Evolutionary conservation across 768 basidiomycete genomes (phyloP), one percentile per base, ranked within the genome.

Genomic region (Pleurotus djamor): DNA sequence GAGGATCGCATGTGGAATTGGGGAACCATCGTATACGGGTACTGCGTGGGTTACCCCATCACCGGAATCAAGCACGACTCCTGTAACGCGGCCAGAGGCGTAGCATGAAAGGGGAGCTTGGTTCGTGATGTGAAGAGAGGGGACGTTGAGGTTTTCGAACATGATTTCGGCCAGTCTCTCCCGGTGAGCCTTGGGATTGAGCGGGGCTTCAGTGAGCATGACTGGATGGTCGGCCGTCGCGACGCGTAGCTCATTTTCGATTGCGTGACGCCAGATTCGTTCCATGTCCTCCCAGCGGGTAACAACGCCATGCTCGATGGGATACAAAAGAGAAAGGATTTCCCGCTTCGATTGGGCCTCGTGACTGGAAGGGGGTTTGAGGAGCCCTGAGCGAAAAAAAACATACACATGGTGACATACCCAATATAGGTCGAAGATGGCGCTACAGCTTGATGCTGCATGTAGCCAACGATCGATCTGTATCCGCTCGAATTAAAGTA

Each of bases 221-320:
- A 87, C 82, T 63, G 86, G 86, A 79, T 86, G 85, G 75, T 87
- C 85, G 69, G 86, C 85, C 41, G 86, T 85, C 4, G 85, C 85
- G 68, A 87, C 85, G 72, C 85, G 84, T 61, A 86, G 82, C 71
- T 87, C 85, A 74, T 87, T 86, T 81, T 85, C 86, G 78, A 86
- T 86, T 60, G 84, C 85, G 78, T 86, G 84, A 71, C 48, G 57
- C 94, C 94, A 96, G 73, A 96, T 95, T 80, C 95, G 95, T 80
- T 96, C 94, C 93, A 95, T 95, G 76, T 95, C 94, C 68, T 96
- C 94, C 94, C 94, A 96, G 86, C 96, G 94, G 76, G 93, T 95
- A 72, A 96, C 91, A 70, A 94, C 90, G 76, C 92, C 92, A 78
- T 93, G 92, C 74, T 94, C 91, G 65, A 93, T 93, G 55, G 92